These are phyloP conservation scores for Dipteronia dyeriana DNA, from an alignment of 345 rosid species.

Conservation along the genomic window DNA sequence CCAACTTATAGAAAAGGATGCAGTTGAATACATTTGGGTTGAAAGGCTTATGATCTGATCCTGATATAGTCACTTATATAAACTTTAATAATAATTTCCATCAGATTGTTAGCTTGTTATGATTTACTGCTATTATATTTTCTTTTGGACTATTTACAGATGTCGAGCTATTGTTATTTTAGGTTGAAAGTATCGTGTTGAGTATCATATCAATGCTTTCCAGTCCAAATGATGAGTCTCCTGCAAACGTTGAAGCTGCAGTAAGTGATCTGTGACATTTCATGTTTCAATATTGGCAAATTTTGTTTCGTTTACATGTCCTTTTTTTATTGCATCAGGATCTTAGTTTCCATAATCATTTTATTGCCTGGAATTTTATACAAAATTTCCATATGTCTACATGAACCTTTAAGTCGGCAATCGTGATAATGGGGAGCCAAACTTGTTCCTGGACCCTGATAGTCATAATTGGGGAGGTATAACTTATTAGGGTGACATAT, in stretches of 20 bases:
- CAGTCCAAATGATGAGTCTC: slow-evolving; percentile 88
- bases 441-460: not conserved
- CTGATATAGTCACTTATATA: not conserved
- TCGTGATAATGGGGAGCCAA: not conserved
- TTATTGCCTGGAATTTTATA: not conserved
- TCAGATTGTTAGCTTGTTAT: not conserved
- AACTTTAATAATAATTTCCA: not conserved
- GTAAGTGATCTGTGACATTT: slow-evolving; percentile 43
- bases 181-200: slow-evolving; percentile 88
- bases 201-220: slow-evolving; percentile 93
- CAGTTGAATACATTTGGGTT: not conserved
- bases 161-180: slow-evolving; percentile 20
- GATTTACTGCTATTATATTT: not conserved
- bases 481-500: not conserved
- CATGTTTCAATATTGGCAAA: slow-evolving; percentile 14
- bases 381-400: not conserved
- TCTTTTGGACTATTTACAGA: not conserved
- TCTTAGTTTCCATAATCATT: not conserved
- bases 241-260: slow-evolving; percentile 92
- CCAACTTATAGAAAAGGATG: not conserved
- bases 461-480: not conserved
- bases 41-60: not conserved
- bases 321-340: not conserved
- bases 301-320: not conserved
- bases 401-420: not conserved